Percentiles rank a stretch among this genome's conserved stretches.
Evolutionary conservation across 1,139 yeast species (phyloP).

Genomic region (Scheffersomyces parashehatae): DNA sequence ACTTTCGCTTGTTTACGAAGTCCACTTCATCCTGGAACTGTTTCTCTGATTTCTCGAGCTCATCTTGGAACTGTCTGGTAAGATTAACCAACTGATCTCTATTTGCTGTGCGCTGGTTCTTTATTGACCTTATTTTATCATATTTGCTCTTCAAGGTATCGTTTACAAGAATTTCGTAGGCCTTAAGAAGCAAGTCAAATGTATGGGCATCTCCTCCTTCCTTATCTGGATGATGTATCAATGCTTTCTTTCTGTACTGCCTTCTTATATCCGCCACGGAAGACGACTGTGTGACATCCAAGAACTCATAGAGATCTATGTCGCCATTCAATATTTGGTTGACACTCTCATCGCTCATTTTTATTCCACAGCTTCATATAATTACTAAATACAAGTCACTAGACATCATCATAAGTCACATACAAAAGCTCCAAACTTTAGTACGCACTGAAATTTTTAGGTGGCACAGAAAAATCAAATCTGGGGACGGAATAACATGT

Average conservation of each 20-base stretch:
- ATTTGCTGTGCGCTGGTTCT: constrained; percentile 12
- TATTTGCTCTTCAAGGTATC: constrained; percentile 31
- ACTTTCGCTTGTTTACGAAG: constrained; percentile 6
- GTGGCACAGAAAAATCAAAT: too few relatives aligned
- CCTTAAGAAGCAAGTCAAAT: constrained; percentile 40
- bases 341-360: constrained; percentile 7
- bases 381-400: too few relatives aligned
- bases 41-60: constrained; percentile 32
- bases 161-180: constrained; percentile 42
- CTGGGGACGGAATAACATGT: too few relatives aligned
- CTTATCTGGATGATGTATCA: constrained; percentile 48
- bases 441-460: too few relatives aligned
- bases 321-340: constrained; percentile 29
- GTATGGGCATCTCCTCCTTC: constrained; percentile 34
- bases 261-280: constrained; percentile 14
- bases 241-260: constrained; percentile 22
- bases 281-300: constrained; percentile 27
- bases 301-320: constrained; percentile 34
- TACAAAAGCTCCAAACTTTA: too few relatives aligned
- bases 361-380: not conserved
- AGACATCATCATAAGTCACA: too few relatives aligned
- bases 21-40: constrained; percentile 4
- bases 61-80: constrained; percentile 33
- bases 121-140: constrained; percentile 28
- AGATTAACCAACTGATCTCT: constrained; percentile 23